Base-by-base conservation (phyloP, 805 yeast genomes). In the Kluyveromyces starmeri region DNA sequence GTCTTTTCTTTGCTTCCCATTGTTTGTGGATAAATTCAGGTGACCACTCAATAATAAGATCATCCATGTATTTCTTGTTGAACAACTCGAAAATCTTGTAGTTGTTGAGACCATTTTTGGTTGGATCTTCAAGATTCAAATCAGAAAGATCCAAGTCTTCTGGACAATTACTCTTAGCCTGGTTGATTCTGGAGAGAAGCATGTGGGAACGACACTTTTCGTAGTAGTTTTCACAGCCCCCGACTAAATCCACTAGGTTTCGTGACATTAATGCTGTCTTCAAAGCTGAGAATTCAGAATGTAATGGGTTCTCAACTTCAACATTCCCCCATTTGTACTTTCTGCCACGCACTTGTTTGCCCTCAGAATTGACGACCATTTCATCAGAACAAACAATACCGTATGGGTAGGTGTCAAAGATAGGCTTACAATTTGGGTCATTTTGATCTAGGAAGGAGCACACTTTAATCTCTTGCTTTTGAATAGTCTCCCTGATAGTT, bases 261-360 rank as follows among this genome's bases (percentile, higher is more conserved):
- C 76, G 68, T 16, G 78, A 68, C 58, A 88, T 65, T 32, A 88
- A 61, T 24, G 84, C 58, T 22, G 75, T 69, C 44, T 83, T 72
- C 42, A 88, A 65, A 40, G 66, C 66, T 19, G 58, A 43, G 50
- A 85, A 85, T 53, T 89, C 96, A 58, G 94, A 83, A 55, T 81
- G 86, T 7, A 62, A 56, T 13, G 70, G 71, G 53, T 84, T 79
- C 50, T 83, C 95, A 26, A 83, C 81, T 51, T 86, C 95, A 10
- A 83, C 83, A 15, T 72, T 57, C 1, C 96, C 96, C 96, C 96
- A 88, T 12, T 64, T 68, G 61, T 85, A 88, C 50, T 70, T 68
- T 49, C 95, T 70, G 12, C 92, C 95, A 42, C 81, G 67, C 19
- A 82, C 82, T 3, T 58, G 41, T 20, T 67, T 58, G 7, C 77